phyloP scores from a whole-genome alignment of 31 red algal genomes.

The Odonthalia washingtoniensis region DNA sequence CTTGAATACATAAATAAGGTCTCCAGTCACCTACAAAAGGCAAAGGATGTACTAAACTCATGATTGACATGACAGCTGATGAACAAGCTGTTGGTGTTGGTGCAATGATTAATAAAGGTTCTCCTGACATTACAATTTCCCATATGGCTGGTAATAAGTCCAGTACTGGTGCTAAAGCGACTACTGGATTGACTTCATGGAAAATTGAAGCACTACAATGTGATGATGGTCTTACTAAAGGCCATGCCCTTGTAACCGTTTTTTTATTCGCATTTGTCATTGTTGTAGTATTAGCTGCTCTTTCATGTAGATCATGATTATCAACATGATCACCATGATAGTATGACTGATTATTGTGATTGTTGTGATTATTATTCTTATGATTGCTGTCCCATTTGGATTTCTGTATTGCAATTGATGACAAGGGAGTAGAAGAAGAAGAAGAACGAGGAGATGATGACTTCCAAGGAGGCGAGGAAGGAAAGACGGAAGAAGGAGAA shows the following conservation, averaged over 20 bases:
- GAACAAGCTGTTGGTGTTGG: conserved; percentile 51
- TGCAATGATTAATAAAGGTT: conserved; percentile 44
- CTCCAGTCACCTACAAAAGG: conserved; percentile 74
- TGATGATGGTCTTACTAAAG: conserved; percentile 18
- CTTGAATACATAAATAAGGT: conserved; percentile 68
- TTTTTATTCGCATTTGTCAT: too few species aligned
- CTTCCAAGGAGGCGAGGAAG: neutral
- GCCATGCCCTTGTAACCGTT: conserved; percentile 29
- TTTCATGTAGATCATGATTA: too few species aligned
- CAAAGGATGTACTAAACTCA: conserved; percentile 56
- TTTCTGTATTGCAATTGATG: too few species aligned
- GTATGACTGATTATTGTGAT: too few species aligned
- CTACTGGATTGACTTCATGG: conserved; percentile 50
- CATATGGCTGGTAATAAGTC: conserved; percentile 47
- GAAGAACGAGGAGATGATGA: neutral
- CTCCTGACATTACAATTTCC: conserved; percentile 61
- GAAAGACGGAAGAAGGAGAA: neutral
- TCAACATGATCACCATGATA: too few species aligned
- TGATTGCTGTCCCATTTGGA: too few species aligned
- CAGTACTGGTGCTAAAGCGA: conserved; percentile 39
- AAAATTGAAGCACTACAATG: conserved; percentile 23
- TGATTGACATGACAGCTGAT: conserved; percentile 46
- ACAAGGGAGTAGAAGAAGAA: neutral
- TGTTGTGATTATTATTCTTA: too few species aligned
- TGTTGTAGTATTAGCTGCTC: too few species aligned